Percentiles rank a stretch among this genome's conserved stretches.
These are phyloP conservation scores for Clausena lansium DNA, from an alignment of 345 rosid species.

Conservation along the genomic window DNA sequence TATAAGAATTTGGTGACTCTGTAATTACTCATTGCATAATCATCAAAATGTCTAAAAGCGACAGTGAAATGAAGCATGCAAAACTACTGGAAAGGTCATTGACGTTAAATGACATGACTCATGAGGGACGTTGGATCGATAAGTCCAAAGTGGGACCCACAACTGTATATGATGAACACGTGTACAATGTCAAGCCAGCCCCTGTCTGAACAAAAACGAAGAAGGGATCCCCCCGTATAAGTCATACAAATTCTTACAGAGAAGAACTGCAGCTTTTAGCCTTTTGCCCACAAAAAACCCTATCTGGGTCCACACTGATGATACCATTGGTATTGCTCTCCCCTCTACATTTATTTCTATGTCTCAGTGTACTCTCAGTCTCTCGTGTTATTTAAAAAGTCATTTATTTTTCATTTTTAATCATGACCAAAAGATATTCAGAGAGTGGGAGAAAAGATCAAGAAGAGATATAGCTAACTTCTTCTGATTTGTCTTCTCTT, in stretches of 20 bases:
- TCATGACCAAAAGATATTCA: not conserved
- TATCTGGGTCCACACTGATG: constrained; percentile 46
- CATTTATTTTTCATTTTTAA: no score
- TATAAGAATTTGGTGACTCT: no score
- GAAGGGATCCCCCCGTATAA: constrained; percentile 35
- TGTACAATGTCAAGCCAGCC: no score
- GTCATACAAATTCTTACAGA: constrained; percentile 36
- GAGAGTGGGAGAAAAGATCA: not conserved
- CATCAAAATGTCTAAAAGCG: no score
- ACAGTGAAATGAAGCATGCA: no score
- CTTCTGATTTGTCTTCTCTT: not conserved
- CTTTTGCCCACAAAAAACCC: constrained; percentile 36
- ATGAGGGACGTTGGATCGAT: no score
- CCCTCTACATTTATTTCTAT: constrained; percentile 38
- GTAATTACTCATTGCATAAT: no score
- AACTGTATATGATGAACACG: no score
- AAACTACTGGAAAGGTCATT: no score
- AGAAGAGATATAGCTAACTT: not conserved
- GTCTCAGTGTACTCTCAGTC: constrained; percentile 25
- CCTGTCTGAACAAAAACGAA: no score
- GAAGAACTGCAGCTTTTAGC: not conserved
- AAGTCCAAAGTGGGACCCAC: no score
- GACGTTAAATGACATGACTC: no score
- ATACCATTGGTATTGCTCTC: constrained; percentile 18
- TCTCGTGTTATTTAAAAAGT: not conserved